Base-by-base conservation (phyloP, 257 asterid genomes). In the Cinchona pubescens region DNA sequence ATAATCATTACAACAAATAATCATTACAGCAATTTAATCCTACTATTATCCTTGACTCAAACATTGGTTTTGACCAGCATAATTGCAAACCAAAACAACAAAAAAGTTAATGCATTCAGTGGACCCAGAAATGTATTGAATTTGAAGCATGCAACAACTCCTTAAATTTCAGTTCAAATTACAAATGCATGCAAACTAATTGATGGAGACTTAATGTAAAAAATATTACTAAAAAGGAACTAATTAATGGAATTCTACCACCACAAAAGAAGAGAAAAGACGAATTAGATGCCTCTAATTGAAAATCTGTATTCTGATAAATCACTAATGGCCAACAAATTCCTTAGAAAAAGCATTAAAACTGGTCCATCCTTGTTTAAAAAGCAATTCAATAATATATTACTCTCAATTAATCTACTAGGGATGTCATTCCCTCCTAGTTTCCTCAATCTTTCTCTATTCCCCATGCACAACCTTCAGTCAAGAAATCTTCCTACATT, bases 391-490 rank as follows among this genome's bases (percentile, higher is more conserved):
- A 86, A 87, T 85, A 27, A 81, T 85, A 59, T 80, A 80, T 27
- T 61, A 78, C 76, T 79, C 75, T 63, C 87, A 84, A 76, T 82
- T 79, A 79, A 77, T 67, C 78, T 53, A 48, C n/a, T 56, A 35
- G 37, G 42, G 58, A 29, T 23, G 67, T 61, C 87, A 72, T 83
- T 72, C 74, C 72, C 77, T 61, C 72, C 75, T 77, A n/a, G n/a
- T 73, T 77, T 74, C 74, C 67, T 76, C 84, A 78, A 77, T 70
- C 85, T 78, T 78, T 85, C 89, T 82, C 93, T 80, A 88, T 82
- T 89, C 93, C 96, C 97, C 86, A 92, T 90, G 97, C 93, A 88
- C 78, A n/a, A n/a, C 89, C 71, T 69, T 66, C 77, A 64, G 23
- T 32, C 37, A 72, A 78, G 60, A 79, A 53, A 37, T 61, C n/a